Percentiles rank a stretch among this genome's conserved stretches.
Evolutionary conservation across 1,284 basidiomycete genomes (phyloP).

Genomic region (Heliocybe sulcata): DNA sequence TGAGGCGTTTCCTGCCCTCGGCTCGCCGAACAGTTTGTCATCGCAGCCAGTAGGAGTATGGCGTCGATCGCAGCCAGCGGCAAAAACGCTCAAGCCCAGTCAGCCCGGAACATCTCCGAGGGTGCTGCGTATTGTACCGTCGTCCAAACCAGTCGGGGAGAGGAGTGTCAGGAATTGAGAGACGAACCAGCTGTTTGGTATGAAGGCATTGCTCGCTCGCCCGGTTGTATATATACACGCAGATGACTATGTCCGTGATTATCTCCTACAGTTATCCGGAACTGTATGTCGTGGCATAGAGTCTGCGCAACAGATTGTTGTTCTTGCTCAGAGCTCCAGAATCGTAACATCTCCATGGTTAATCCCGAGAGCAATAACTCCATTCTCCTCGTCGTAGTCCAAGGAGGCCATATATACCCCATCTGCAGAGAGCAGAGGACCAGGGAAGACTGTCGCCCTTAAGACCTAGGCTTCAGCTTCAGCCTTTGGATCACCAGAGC

Average conservation of each 20-base stretch:
- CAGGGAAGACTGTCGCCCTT: conserved; percentile 42
- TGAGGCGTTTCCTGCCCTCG: background rate
- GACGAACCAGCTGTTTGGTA: too few relatives aligned
- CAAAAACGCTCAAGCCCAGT: background rate
- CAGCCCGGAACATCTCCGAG: background rate
- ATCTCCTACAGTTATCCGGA: too few relatives aligned
- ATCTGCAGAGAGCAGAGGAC: conserved; percentile 22
- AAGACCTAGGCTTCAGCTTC: too few relatives aligned
- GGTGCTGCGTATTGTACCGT: background rate
- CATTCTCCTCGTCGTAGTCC: conserved; percentile 1
- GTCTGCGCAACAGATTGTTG: background rate
- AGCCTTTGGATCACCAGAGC: too few relatives aligned
- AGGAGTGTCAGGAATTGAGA: too few relatives aligned
- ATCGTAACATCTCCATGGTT: background rate
- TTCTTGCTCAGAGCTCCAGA: background rate
- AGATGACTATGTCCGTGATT: too few relatives aligned
- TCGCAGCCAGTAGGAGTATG: background rate
- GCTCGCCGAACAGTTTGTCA: background rate
- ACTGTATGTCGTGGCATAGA: background rate
- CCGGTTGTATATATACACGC: too few relatives aligned
- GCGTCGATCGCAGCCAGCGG: background rate
- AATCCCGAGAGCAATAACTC: background rate
- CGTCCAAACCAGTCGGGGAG: background rate
- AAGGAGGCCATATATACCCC: conserved; percentile 11
- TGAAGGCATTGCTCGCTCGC: too few relatives aligned